phyloP scores from a whole-genome alignment of 441 rosid species.

The Flueggea neowawraea region DNA sequence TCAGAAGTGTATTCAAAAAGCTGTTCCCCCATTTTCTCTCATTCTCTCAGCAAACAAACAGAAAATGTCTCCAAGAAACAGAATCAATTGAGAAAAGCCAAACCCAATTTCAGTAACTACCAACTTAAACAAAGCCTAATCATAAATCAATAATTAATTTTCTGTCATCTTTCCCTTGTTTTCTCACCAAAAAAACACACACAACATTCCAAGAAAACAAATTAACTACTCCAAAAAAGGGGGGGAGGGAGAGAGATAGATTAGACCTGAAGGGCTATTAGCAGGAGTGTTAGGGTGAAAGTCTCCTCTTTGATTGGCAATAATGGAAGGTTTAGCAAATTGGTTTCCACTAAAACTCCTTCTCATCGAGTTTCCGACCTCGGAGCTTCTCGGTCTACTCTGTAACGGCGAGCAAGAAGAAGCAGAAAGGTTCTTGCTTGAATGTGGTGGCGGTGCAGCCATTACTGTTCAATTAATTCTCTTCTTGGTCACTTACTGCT shows the following conservation, averaged over 20 bases:
- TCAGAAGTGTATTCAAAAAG: too few relatives aligned
- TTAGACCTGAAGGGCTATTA: slow-evolving; percentile 57
- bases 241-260: not conserved
- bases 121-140: too few relatives aligned
- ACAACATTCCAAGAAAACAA: not conserved
- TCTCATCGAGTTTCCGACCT: slow-evolving; percentile 51
- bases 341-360: slow-evolving; percentile 68
- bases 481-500: not conserved
- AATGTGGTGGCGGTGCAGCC: slow-evolving; percentile 30
- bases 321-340: slow-evolving; percentile 40
- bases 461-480: slow-evolving; percentile 13
- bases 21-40: not conserved
- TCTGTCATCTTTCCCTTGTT: not conserved
- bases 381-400: slow-evolving; percentile 48
- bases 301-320: slow-evolving; percentile 30
- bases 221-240: not conserved
- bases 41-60: not conserved
- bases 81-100: too few relatives aligned
- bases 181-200: not conserved
- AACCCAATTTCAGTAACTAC: too few relatives aligned
- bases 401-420: slow-evolving; percentile 25
- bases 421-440: slow-evolving; percentile 27
- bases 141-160: too few relatives aligned
- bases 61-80: too few relatives aligned
- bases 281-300: slow-evolving; percentile 49